phyloP scores from a whole-genome alignment of 1,284 basidiomycete genomes.

The Moesziomyces sp. region DNA sequence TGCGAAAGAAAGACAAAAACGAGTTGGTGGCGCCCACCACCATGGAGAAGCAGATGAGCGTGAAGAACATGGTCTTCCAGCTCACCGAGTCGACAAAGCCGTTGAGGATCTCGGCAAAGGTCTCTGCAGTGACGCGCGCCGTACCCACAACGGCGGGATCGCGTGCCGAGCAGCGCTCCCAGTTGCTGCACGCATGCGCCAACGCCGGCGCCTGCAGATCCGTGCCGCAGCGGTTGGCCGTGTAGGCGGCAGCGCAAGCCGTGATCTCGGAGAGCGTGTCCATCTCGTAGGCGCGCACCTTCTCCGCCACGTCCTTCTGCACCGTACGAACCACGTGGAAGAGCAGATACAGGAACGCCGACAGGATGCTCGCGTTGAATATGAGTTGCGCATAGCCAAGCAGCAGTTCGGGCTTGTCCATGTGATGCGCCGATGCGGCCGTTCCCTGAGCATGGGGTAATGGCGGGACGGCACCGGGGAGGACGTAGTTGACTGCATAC shows the following conservation, averaged over 20 bases:
- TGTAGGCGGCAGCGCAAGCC: constrained; percentile 49
- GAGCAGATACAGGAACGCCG: constrained; percentile 85
- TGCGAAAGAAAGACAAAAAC: constrained; percentile 62
- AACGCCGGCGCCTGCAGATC: constrained; percentile 60
- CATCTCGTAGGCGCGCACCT: constrained; percentile 87
- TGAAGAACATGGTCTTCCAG: constrained; percentile 86
- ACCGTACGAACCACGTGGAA: constrained; percentile 88
- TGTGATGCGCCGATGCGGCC: constrained; percentile 15
- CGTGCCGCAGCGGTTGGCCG: constrained; percentile 59
- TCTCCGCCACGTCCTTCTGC: constrained; percentile 86
- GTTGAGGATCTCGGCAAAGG: constrained; percentile 94
- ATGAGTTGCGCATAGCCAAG: constrained; percentile 79
- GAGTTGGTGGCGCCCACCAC: constrained; percentile 64
- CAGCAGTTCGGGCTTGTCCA: constrained; percentile 54
- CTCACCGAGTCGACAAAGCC: constrained; percentile 95
- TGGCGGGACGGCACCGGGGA: constrained; percentile 30
- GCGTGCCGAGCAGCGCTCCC: constrained; percentile 96
- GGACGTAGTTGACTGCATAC: constrained; percentile 50
- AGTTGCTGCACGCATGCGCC: constrained; percentile 68
- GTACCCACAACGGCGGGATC: constrained; percentile 89
- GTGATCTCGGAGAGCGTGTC: constrained; percentile 61
- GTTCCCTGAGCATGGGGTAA: constrained; percentile 15
- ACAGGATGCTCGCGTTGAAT: constrained; percentile 88
- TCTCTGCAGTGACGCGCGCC: constrained; percentile 88
- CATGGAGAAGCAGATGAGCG: constrained; percentile 59